Conservation (phyloP, 2,329 filamentous ascomycete genomes). For the Aureobasidium sp. region DNA sequence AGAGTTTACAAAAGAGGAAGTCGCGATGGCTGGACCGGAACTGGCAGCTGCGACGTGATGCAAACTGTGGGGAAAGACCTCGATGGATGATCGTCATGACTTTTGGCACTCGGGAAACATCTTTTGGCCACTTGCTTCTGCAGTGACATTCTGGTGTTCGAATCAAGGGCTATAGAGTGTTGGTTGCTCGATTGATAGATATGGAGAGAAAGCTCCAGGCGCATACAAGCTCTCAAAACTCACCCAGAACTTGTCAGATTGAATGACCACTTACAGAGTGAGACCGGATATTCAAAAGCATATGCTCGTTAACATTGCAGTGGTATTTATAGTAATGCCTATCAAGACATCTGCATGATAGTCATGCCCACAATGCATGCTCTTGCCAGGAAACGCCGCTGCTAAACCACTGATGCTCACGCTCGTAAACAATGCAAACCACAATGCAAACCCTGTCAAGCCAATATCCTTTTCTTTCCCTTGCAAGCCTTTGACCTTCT, state of each 20-base stretch:
- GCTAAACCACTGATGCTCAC: background rate
- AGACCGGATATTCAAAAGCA: no score
- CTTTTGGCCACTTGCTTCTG: background rate
- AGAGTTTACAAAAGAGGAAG: background rate
- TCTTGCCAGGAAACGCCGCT: background rate
- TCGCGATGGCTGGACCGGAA: background rate
- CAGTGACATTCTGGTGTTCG: no score
- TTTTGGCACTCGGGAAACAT: constrained; percentile 12
- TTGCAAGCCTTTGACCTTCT: background rate
- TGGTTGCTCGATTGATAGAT: no score
- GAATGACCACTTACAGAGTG: background rate
- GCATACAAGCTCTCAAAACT: background rate
- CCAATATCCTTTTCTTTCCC: background rate
- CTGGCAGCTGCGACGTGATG: no score
- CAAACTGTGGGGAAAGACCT: background rate
- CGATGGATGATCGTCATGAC: background rate
- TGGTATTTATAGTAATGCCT: background rate
- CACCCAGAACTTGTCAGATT: background rate
- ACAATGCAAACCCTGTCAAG: background rate
- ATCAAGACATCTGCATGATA: background rate
- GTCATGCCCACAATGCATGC: background rate
- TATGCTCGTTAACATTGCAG: background rate
- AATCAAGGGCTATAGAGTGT: no score
- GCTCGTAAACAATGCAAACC: background rate
- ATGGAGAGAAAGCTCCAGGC: background rate